Evolutionary conservation across 805 yeast species (phyloP).

Genomic region (Allodekkera sacchari): DNA sequence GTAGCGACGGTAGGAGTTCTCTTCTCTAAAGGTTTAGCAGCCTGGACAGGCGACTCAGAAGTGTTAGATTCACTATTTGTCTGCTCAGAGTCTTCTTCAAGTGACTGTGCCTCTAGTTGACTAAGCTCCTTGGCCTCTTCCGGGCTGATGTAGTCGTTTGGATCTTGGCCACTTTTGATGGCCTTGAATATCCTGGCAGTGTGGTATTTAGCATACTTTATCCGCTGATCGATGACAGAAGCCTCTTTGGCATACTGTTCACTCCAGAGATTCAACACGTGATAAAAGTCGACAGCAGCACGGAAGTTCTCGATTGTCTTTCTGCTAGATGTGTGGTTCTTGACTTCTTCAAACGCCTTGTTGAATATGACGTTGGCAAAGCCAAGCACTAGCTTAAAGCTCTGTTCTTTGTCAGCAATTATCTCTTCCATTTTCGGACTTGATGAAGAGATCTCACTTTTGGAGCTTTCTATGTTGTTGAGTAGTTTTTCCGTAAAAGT

Average conservation of each 20-base stretch:
- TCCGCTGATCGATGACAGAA: slow-evolving; percentile 27
- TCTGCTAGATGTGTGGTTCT: slow-evolving; percentile 32
- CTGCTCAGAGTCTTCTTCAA: slow-evolving; percentile 2
- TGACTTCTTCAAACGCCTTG: slow-evolving; percentile 40
- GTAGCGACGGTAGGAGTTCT: neutral
- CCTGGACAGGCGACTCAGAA: neutral
- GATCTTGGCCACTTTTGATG: slow-evolving; percentile 42
- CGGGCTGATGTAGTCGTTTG: slow-evolving; percentile 44
- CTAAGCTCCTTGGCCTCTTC: slow-evolving; percentile 22
- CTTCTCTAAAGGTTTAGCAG: too few relatives aligned
- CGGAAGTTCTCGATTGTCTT: slow-evolving; percentile 43
- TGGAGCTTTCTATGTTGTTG: slow-evolving; percentile 61
- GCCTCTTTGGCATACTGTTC: slow-evolving; percentile 11
- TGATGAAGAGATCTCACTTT: slow-evolving; percentile 28
- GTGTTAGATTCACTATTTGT: neutral
- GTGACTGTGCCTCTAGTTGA: too few relatives aligned
- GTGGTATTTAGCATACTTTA: slow-evolving; percentile 56
- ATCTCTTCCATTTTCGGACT: slow-evolving; percentile 37
- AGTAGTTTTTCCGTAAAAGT: slow-evolving; percentile 51
- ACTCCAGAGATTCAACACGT: slow-evolving; percentile 39
- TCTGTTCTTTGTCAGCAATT: slow-evolving; percentile 51
- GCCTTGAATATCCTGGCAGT: slow-evolving; percentile 49
- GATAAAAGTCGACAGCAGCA: slow-evolving; percentile 48
- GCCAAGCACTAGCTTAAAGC: slow-evolving; percentile 43
- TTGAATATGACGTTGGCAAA: slow-evolving; percentile 56